Evolutionary conservation across 176 grass and related monocot genomes (phyloP).

Genomic region (Thinopyrum elongatum): DNA sequence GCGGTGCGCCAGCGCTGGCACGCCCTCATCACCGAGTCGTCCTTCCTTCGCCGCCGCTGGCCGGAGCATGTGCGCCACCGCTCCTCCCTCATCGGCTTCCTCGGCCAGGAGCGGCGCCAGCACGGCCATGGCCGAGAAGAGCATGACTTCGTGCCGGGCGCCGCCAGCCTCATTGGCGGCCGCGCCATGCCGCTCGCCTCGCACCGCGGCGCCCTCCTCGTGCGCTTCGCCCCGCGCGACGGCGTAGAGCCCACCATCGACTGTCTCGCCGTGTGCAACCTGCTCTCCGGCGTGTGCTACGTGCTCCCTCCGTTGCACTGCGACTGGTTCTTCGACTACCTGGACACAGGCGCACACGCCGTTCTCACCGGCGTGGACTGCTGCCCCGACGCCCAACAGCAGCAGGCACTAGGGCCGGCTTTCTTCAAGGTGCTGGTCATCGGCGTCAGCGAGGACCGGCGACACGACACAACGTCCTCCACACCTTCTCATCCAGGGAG

Average conservation of each 20-base stretch:
- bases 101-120: neutral
- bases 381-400: too few relatives aligned
- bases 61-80: neutral
- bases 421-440: neutral
- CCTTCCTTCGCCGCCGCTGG: neutral
- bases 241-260: neutral
- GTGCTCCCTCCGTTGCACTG: neutral
- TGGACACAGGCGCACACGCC: neutral
- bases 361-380: neutral
- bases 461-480: neutral
- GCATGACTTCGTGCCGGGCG: neutral
- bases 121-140: neutral
- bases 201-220: neutral
- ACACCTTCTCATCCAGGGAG: neutral
- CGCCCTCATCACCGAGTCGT: neutral
- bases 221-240: neutral
- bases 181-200: neutral
- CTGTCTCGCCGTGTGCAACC: neutral
- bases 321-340: neutral
- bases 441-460: neutral
- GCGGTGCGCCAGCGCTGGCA: neutral
- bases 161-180: neutral
- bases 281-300: neutral
- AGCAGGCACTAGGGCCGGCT: too few relatives aligned
- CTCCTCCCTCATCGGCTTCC: neutral